These are phyloP conservation scores for Fusarium caatingaense DNA, from an alignment of 2,329 filamentous ascomycete species.

Conservation along the genomic window DNA sequence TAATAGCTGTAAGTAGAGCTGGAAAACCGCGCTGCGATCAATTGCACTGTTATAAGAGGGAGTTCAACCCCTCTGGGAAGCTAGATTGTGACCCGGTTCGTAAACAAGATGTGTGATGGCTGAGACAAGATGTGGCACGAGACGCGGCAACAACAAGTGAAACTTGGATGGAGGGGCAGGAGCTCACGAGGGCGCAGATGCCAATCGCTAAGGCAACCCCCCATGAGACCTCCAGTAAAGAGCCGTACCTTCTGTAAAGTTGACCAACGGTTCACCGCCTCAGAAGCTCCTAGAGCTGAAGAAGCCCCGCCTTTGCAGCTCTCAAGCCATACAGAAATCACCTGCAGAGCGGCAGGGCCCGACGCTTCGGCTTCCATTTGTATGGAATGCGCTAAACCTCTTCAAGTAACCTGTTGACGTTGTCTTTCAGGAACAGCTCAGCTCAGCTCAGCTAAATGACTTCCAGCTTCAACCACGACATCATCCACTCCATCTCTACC, in stretches of 20 bases:
- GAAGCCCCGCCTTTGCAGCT: slow-evolving; percentile 3
- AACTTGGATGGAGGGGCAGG: slow-evolving; percentile 31
- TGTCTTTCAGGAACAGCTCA: slow-evolving; percentile 9
- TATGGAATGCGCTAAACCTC: slow-evolving; percentile 12
- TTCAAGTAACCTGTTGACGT: slow-evolving; percentile 29
- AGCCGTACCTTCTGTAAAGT: background rate
- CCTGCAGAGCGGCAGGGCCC: slow-evolving; percentile 18
- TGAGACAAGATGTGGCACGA: slow-evolving; percentile 30
- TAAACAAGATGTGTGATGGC: slow-evolving; percentile 7
- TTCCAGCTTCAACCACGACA: slow-evolving; percentile 25
- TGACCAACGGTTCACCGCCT: slow-evolving; percentile 30
- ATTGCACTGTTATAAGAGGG: background rate
- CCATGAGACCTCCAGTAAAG: slow-evolving; percentile 4
- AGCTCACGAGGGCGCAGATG: slow-evolving; percentile 32
- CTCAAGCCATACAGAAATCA: slow-evolving; percentile 20
- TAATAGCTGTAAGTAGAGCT: background rate
- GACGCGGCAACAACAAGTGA: slow-evolving; percentile 23
- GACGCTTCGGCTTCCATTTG: slow-evolving; percentile 6
- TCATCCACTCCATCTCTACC: background rate
- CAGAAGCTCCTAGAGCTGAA: slow-evolving; percentile 10
- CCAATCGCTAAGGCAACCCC: slow-evolving; percentile 35
- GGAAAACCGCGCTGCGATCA: slow-evolving; percentile 3
- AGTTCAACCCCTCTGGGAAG: background rate
- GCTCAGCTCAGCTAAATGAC: slow-evolving; percentile 1
- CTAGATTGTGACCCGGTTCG: slow-evolving; percentile 1